These are phyloP conservation scores for Fusarium sp. DNA, from an alignment of 2,329 filamentous ascomycete genomes.

Conservation along the genomic window DNA sequence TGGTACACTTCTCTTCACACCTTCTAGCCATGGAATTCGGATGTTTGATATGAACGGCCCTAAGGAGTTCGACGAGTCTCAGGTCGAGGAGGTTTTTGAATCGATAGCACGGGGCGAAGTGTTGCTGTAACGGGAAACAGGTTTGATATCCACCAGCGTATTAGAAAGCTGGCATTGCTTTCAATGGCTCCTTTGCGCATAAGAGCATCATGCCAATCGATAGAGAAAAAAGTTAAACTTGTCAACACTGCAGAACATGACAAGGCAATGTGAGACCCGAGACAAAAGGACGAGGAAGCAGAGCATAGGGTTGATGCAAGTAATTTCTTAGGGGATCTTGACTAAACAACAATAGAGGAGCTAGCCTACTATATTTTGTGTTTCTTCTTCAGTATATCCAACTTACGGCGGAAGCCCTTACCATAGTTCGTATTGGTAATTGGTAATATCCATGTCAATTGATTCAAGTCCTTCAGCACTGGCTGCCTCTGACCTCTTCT, in stretches of 20 bases:
- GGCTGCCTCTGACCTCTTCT: background rate
- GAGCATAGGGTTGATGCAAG: background rate
- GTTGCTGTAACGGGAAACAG: conserved; percentile 2
- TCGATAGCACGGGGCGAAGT: conserved; percentile 9
- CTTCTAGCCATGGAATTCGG: conserved; percentile 26
- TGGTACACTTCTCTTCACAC: conserved; percentile 37
- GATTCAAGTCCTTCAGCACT: background rate
- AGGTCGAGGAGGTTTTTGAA: conserved; percentile 6
- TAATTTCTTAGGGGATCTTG: background rate
- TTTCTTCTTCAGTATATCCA: background rate
- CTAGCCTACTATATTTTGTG: background rate
- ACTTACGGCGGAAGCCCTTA: background rate
- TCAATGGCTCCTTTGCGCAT: background rate
- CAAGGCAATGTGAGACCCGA: background rate
- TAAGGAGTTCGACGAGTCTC: conserved; percentile 10
- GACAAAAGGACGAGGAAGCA: background rate
- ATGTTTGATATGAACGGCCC: conserved; percentile 35
- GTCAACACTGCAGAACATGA: background rate
- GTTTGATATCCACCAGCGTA: conserved; percentile 31
- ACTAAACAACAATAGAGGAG: background rate
- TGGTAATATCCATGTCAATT: too few species aligned
- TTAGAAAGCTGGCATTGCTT: conserved; percentile 1
- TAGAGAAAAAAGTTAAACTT: background rate
- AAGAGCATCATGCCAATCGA: background rate
- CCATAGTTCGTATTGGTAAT: background rate